Conservation (phyloP, 495 filamentous ascomycete species). For the Lasiosphaeriaceae sp. region DNA sequence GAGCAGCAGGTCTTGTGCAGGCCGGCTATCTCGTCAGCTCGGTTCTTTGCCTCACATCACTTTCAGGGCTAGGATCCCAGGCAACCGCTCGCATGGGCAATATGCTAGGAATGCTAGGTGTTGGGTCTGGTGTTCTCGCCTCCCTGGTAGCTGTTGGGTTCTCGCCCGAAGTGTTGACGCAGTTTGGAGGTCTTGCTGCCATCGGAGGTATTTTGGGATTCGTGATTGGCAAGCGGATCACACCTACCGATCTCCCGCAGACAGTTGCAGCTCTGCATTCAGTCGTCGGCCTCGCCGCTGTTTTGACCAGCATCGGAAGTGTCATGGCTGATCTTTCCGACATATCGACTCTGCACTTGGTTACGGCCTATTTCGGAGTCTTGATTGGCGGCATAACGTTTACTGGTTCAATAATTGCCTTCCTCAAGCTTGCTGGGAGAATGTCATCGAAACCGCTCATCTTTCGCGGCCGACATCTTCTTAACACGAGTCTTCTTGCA, state of each 20-base stretch:
- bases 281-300: slow-evolving; percentile 76
- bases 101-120: slow-evolving; percentile 74
- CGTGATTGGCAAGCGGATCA: slow-evolving; percentile 76
- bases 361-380: slow-evolving; percentile 75
- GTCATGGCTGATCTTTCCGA: slow-evolving; percentile 65
- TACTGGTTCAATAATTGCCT: slow-evolving; percentile 77
- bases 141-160: slow-evolving; percentile 77
- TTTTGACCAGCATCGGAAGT: slow-evolving; percentile 76
- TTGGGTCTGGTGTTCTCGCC: slow-evolving; percentile 70
- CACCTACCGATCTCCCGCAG: slow-evolving; percentile 74
- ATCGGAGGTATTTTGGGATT: slow-evolving; percentile 59
- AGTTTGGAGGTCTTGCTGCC: slow-evolving; percentile 68
- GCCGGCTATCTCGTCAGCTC: slow-evolving; percentile 78
- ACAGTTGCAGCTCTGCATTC: slow-evolving; percentile 79
- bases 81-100: slow-evolving; percentile 75
- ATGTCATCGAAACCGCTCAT: slow-evolving; percentile 71
- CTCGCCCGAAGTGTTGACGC: slow-evolving; percentile 63
- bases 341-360: slow-evolving; percentile 68
- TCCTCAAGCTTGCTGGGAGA: slow-evolving; percentile 70
- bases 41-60: slow-evolving; percentile 68
- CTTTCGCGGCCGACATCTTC: slow-evolving; percentile 62
- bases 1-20: slow-evolving; percentile 74
- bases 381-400: slow-evolving; percentile 80
- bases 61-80: slow-evolving; percentile 71
- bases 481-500: slow-evolving; percentile 67